Evolutionary conservation across 2,329 filamentous ascomycete species (phyloP).

Genomic region (Cadophora gregata): DNA sequence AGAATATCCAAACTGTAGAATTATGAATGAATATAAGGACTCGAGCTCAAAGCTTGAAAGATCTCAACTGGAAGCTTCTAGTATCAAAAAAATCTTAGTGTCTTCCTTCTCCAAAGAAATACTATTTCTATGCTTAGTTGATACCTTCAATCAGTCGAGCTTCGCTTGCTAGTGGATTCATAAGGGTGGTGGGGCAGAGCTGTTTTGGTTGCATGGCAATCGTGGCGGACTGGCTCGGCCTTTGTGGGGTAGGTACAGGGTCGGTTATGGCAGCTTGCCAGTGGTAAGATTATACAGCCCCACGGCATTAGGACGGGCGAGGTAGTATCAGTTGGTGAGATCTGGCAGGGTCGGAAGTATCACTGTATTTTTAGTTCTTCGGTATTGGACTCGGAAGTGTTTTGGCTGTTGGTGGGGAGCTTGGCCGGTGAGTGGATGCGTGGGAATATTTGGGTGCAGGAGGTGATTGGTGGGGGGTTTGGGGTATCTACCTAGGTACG

Average conservation of each 20-base stretch:
- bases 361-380: not conserved
- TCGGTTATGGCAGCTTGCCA: not conserved
- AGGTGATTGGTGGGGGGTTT: constrained; percentile 11
- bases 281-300: constrained; percentile 19
- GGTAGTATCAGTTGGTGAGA: not conserved
- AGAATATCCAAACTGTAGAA: not conserved
- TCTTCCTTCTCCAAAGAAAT: not conserved
- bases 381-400: not conserved
- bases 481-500: not conserved
- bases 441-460: constrained; percentile 1
- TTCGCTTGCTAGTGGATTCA: constrained; percentile 12
- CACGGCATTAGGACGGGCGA: constrained; percentile 13
- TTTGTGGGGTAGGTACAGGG: constrained; percentile 21
- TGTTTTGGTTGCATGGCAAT: not conserved
- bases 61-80: not conserved
- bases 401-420: constrained; percentile 14
- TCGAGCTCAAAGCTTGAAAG: not conserved
- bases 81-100: not conserved
- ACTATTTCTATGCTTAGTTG: not conserved
- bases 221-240: not conserved
- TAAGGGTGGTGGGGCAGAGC: constrained; percentile 23
- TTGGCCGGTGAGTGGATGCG: constrained; percentile 1
- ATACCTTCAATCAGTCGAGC: not conserved
- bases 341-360: not conserved
- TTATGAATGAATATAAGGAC: not conserved